Evolutionary conservation across 1,139 yeast genomes (phyloP), one percentile per base, ranked within the genome.

Genomic region (Geotrichum citri-aurantii): DNA sequence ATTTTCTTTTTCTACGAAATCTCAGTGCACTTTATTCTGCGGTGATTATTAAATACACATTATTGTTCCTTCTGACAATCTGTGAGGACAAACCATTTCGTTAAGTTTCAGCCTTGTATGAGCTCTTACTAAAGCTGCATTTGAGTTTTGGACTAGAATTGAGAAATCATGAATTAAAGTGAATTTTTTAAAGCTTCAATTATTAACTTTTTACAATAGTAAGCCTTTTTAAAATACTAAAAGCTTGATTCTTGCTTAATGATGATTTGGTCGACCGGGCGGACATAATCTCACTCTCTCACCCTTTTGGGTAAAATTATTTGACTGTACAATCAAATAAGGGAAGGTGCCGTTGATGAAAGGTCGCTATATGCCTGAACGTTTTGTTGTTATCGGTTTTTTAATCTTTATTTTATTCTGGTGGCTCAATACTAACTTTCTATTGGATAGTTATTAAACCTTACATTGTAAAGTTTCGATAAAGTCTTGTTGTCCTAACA

Each of bases 231-330:
- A 24, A 31, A 21, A 10, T 50, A 2, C 29, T 11, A 21, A 23
- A n/a, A 52, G n/a, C 26, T 46, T 27, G 42, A n/a, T 48, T 56
- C 56, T 54, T 49, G n/a, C 14, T 37, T 21, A 46, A 52, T 59
- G 62, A 59, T 46, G 62, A 59, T 59, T 52, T 50, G 52, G 62
- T 57, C 62, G 62, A 59, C 62, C 62, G 62, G 62, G 62, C 62
- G 62, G 62, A 59, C 62, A 59, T 57, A 59, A 51, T 55, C 55
- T 44, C 57, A 51, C 31, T 46, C 47, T 48, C 46, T 50, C 57
- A 52, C 57, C 54, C 17, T 37, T 19, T 17, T 27, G 50, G 55
- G 59, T 54, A 54, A 52, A 57, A 53, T 46, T 49, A 44, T 44
- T 21, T 52, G 60, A 29, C 55, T 52, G 60, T 57, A 57, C 60